Evolutionary conservation across 106 monocot genomes (phyloP).

Genomic region (Hemerocallis citrina): DNA sequence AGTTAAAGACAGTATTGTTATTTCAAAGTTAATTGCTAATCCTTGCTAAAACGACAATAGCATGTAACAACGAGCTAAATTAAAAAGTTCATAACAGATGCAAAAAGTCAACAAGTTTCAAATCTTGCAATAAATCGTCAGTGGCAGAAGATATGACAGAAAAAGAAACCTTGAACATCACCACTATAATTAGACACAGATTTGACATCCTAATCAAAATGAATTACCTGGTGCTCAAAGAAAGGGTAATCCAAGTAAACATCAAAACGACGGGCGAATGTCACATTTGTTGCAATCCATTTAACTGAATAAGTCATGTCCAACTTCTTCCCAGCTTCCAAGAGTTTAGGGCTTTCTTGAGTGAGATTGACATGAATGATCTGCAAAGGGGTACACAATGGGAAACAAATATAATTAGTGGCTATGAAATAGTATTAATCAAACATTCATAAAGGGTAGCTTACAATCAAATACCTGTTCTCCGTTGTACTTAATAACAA

Average conservation of each 20-base stretch:
- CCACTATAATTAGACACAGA: not conserved
- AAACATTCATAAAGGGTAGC: not conserved
- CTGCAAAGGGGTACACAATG: conserved; percentile 28
- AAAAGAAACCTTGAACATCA: not conserved
- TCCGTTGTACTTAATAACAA: conserved; percentile 65
- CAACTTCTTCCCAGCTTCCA: conserved; percentile 67
- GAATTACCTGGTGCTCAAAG: conserved; percentile 92
- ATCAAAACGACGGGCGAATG: conserved; percentile 94
- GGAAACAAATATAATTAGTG: not conserved
- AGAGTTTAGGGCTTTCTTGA: conserved; percentile 67
- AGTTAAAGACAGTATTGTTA: conserved; percentile 1
- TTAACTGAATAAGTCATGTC: conserved; percentile 95
- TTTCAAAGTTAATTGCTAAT: not conserved
- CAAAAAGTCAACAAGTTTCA: not conserved
- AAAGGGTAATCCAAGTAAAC: conserved; percentile 94
- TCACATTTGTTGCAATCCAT: conserved; percentile 61
- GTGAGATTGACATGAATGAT: conserved; percentile 98
- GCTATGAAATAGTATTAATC: not conserved
- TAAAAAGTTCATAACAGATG: not conserved
- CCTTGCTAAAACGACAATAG: not conserved
- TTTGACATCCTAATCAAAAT: not conserved
- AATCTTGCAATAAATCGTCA: not conserved
- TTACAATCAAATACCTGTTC: conserved; percentile 46
- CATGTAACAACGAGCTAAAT: not conserved
- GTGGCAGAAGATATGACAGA: no score